Base-by-base conservation (phyloP, 768 basidiomycete genomes). In the Suillus tomentosus region DNA sequence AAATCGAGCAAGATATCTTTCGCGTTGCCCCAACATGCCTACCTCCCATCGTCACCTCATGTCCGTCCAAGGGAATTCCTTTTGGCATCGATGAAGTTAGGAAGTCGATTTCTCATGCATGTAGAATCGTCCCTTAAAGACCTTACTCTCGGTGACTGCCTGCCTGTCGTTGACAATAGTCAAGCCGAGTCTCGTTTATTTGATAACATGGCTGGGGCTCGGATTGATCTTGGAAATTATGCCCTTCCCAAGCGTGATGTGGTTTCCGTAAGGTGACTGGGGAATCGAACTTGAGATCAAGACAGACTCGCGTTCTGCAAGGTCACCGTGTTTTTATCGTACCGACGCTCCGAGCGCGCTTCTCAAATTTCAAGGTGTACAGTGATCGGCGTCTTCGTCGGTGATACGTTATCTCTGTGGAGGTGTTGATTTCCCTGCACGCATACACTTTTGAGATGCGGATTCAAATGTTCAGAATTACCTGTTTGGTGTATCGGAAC, bases 71-170 rank as follows among this genome's bases (percentile, higher is more conserved):
- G 80, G 85, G 82, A 77, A 79, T 80, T 0, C 75, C 78, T 2
- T 84, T 85, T 68, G 90, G 90, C 0, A 79, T 90, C 11, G 84
- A 86, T 31, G 74, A 79, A 31, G 74, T 89, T 27, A 80, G 88
- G 69, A 72, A 74, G 70, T 89, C 84, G 68, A 87, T 92, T 22
- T 73, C 76, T 11, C 82, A 87, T 45, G 88, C 84, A 17, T 90
- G 89, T 77, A 84, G 80, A 42, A 62, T 83, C 39, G 72, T 60
- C 66, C 58, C 56, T 19, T 64, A 45, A 37, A 34, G 3, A 48
- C 37, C 34, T 56, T 55, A 60, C 36, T 37, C 19, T 37, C 22
- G 27, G 24, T 37, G 10, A 57, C 22, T 36, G 39, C 22, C 39
- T 13, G 10, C 8, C 6, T 22, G 55, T 57, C 34, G 50, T 51